Evolutionary conservation across 805 yeast species (phyloP).

Genomic region (Teunomyces atbi): DNA sequence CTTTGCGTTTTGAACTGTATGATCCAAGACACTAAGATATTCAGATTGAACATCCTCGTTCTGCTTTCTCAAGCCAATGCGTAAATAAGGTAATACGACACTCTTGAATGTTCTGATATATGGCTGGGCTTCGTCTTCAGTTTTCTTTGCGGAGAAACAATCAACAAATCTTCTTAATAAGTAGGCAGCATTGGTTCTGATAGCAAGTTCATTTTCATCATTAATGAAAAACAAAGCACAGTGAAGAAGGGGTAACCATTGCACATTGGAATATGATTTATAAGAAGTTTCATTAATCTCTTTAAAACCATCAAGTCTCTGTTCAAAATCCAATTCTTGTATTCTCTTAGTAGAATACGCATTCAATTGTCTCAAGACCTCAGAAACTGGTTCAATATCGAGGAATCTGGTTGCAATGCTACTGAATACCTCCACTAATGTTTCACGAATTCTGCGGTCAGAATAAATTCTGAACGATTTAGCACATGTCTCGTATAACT

Average conservation of each 20-base stretch:
- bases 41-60: slow-evolving; percentile 68
- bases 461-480: slow-evolving; percentile 56
- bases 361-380: slow-evolving; percentile 63
- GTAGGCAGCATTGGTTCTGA: slow-evolving; percentile 74
- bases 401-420: slow-evolving; percentile 55
- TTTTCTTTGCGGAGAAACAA: slow-evolving; percentile 32
- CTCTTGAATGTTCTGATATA: slow-evolving; percentile 46
- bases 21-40: slow-evolving; percentile 63
- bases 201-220: slow-evolving; percentile 75
- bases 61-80: slow-evolving; percentile 59
- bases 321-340: slow-evolving; percentile 77
- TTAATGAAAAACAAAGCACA: slow-evolving; percentile 67
- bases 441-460: slow-evolving; percentile 61
- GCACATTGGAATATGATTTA: slow-evolving; percentile 41
- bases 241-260: slow-evolving; percentile 81
- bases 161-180: slow-evolving; percentile 66
- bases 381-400: slow-evolving; percentile 42
- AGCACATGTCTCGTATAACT: slow-evolving; percentile 51
- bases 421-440: slow-evolving; percentile 57
- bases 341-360: slow-evolving; percentile 61
- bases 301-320: slow-evolving; percentile 66
- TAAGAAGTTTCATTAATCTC: slow-evolving; percentile 58
- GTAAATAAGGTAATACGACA: slow-evolving; percentile 61
- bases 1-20: slow-evolving; percentile 50
- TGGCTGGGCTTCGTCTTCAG: slow-evolving; percentile 21